Conservation (phyloP, 805 yeast species). For the Suhomyces tanzawaensis region DNA sequence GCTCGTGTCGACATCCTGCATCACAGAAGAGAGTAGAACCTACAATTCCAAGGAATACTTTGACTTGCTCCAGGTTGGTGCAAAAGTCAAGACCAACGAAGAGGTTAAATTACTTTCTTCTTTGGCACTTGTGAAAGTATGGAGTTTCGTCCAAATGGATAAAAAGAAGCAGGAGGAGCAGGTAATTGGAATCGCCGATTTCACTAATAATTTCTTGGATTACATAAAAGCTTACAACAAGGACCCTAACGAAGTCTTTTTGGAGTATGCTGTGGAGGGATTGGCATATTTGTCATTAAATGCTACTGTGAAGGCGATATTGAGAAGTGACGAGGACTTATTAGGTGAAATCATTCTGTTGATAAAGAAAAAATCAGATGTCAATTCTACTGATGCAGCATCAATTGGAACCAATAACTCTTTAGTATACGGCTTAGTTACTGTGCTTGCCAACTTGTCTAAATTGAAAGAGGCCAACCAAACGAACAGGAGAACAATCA, state of each 20-base stretch:
- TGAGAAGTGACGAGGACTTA: slow-evolving; percentile 36
- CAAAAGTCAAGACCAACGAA: slow-evolving; percentile 13
- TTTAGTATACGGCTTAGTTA: slow-evolving; percentile 40
- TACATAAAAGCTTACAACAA: slow-evolving; percentile 10
- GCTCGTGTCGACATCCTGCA: slow-evolving; percentile 39
- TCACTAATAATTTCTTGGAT: slow-evolving; percentile 10
- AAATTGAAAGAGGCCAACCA: slow-evolving; percentile 23
- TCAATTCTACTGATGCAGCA: background rate
- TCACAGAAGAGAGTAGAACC: slow-evolving; percentile 49
- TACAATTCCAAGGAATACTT: slow-evolving; percentile 46
- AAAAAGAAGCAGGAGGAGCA: slow-evolving; percentile 5
- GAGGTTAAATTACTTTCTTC: slow-evolving; percentile 37
- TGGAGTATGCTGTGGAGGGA: slow-evolving; percentile 40
- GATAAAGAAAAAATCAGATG: slow-evolving; percentile 5
- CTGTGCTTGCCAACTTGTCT: slow-evolving; percentile 41
- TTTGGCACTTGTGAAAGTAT: slow-evolving; percentile 52
- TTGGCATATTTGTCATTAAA: slow-evolving; percentile 48
- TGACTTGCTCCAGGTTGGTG: slow-evolving; percentile 36
- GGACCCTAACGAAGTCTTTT: slow-evolving; percentile 4
- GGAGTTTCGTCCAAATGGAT: slow-evolving; percentile 49
- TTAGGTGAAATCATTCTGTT: slow-evolving; percentile 20
- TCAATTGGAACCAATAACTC: background rate
- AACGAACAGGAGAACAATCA: slow-evolving; percentile 30
- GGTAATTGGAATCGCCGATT: slow-evolving; percentile 5
- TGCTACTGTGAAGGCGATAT: slow-evolving; percentile 23